phyloP scores from a whole-genome alignment of 331 rosid species.

The Telfairia occidentalis region DNA sequence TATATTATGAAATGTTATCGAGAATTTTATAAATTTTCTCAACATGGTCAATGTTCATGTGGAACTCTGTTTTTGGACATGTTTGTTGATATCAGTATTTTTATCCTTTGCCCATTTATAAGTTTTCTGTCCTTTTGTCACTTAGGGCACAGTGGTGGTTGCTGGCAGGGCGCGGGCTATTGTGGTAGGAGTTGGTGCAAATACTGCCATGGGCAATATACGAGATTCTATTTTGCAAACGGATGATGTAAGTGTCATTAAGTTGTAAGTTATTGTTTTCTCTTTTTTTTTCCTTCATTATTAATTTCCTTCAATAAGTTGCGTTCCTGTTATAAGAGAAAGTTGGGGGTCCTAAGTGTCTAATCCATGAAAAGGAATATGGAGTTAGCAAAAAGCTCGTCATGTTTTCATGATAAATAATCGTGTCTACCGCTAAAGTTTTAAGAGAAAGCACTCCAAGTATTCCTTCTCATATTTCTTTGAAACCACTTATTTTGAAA shows the following conservation, averaged over 20 bases:
- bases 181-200: slow-evolving; percentile 87
- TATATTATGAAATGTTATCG: background rate
- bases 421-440: background rate
- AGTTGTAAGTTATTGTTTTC: background rate
- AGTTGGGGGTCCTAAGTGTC: background rate
- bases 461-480: background rate
- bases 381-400: background rate
- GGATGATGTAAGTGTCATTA: slow-evolving; percentile 65
- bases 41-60: background rate
- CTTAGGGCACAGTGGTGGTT: slow-evolving; percentile 91
- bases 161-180: slow-evolving; percentile 96
- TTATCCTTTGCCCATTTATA: background rate
- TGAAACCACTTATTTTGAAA: background rate
- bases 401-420: background rate
- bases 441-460: background rate
- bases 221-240: slow-evolving; percentile 87
- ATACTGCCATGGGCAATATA: slow-evolving; percentile 94
- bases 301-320: background rate
- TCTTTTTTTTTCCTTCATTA: slow-evolving; percentile 6
- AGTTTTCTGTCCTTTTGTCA: slow-evolving; percentile 9
- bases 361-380: background rate
- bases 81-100: background rate
- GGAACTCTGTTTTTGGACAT: background rate
- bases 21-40: background rate
- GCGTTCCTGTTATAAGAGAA: slow-evolving; percentile 3